Percentiles rank a stretch among this genome's conserved stretches.
Evolutionary conservation across 768 basidiomycete species (phyloP).

Genomic region (Boletales sp.): DNA sequence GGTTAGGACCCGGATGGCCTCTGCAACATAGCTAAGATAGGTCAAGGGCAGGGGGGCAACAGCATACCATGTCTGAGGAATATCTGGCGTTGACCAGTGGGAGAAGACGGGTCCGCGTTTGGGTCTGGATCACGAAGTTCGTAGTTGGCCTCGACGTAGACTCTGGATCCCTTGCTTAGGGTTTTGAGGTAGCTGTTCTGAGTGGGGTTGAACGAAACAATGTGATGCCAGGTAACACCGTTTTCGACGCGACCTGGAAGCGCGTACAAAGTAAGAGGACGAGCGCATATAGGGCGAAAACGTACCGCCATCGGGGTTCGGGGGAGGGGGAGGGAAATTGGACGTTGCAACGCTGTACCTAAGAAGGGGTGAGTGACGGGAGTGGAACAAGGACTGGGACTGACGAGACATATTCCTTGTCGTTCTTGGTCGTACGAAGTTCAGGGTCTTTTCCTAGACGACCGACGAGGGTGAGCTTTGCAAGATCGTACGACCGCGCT

Average conservation of each 20-base stretch:
- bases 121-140: conserved; percentile 73
- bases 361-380: conserved; percentile 1
- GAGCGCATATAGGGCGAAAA: conserved; percentile 5
- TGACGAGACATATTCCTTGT: conserved; percentile 76
- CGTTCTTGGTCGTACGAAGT: conserved; percentile 59
- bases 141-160: conserved; percentile 78
- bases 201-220: conserved; percentile 66
- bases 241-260: conserved; percentile 47
- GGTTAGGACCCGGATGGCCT: conserved; percentile 49
- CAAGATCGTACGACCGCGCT: conserved; percentile 55
- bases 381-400: conserved; percentile 21
- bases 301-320: conserved; percentile 60
- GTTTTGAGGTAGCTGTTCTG: conserved; percentile 62
- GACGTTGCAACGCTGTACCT: conserved; percentile 79
- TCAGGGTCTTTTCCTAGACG: conserved; percentile 71
- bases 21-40: conserved; percentile 33
- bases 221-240: conserved; percentile 68
- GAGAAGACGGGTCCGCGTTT: conserved; percentile 60
- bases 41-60: background rate
- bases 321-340: conserved; percentile 55
- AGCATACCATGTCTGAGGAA: conserved; percentile 73
- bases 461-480: conserved; percentile 77
- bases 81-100: conserved; percentile 76
- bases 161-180: conserved; percentile 66
- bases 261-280: background rate